Evolutionary conservation across 768 basidiomycete genomes (phyloP).

Genomic region (Lyophyllum atratum): DNA sequence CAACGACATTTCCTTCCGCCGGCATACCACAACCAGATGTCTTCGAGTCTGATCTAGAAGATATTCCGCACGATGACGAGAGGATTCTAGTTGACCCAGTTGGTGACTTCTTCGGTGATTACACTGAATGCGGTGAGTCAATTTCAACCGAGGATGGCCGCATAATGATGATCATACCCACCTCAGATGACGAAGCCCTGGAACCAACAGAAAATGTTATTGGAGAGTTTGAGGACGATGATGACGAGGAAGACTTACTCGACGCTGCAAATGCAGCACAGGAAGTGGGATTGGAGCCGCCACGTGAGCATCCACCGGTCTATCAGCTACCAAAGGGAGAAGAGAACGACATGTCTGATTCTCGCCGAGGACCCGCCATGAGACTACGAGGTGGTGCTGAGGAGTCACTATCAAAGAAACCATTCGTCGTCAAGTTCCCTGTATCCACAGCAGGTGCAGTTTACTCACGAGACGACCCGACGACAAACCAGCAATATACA

Average conservation of each 20-base stretch:
- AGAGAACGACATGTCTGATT: neutral
- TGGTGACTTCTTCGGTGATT: slow-evolving; percentile 16
- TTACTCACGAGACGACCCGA: neutral
- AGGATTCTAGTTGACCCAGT: slow-evolving; percentile 1
- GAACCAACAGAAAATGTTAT: neutral
- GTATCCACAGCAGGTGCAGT: slow-evolving; percentile 2
- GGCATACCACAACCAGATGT: neutral
- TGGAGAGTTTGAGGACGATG: neutral
- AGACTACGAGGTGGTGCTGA: slow-evolving; percentile 1
- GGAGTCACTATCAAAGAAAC: neutral
- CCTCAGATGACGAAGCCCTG: neutral
- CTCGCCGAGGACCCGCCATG: neutral
- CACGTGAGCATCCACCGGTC: neutral
- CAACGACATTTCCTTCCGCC: neutral
- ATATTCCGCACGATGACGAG: neutral
- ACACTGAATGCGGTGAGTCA: neutral
- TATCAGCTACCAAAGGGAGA: neutral
- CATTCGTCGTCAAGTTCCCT: slow-evolving; percentile 1
- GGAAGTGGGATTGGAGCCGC: neutral
- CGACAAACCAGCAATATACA: neutral
- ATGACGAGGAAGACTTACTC: neutral
- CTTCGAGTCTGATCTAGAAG: neutral
- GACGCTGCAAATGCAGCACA: neutral
- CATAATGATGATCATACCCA: neutral
- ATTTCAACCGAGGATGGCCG: too few species aligned